Conservation (phyloP, 345 rosid genomes). For the Angophora floribunda region DNA sequence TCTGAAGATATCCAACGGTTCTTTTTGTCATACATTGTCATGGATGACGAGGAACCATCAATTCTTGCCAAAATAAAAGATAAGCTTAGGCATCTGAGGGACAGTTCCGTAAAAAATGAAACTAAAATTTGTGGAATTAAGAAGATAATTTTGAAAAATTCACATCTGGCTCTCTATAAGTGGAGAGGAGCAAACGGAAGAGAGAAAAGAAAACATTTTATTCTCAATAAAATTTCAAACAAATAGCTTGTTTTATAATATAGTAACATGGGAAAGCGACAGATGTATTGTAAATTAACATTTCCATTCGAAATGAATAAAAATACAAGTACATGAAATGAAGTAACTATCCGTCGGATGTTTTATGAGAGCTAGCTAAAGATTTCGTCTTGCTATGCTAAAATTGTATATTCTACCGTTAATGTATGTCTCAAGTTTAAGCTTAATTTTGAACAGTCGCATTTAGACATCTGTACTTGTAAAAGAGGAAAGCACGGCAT, state of each 20-base stretch:
- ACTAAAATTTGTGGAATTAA: background rate
- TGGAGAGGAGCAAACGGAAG: background rate
- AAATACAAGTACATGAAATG: background rate
- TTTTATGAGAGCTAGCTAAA: background rate
- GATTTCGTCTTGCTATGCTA: background rate
- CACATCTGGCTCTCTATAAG: background rate
- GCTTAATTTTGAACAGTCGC: background rate
- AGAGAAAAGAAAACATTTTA: background rate
- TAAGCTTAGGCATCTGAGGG: background rate
- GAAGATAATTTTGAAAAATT: background rate
- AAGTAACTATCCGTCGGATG: background rate
- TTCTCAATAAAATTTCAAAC: background rate
- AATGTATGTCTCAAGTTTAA: too few relatives aligned
- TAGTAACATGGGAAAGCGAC: background rate
- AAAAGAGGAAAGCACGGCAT: background rate
- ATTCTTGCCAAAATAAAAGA: background rate
- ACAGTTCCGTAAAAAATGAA: background rate
- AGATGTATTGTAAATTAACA: background rate
- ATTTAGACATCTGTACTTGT: too few relatives aligned
- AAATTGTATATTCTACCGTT: background rate
- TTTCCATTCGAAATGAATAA: background rate
- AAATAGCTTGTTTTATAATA: background rate
- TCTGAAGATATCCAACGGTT: background rate
- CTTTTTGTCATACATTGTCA: background rate
- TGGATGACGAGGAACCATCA: background rate